Percentiles rank a stretch among this genome's conserved stretches.
Evolutionary conservation across 345 rosid species (phyloP).

Genomic region (Bretschneidera sinensis): DNA sequence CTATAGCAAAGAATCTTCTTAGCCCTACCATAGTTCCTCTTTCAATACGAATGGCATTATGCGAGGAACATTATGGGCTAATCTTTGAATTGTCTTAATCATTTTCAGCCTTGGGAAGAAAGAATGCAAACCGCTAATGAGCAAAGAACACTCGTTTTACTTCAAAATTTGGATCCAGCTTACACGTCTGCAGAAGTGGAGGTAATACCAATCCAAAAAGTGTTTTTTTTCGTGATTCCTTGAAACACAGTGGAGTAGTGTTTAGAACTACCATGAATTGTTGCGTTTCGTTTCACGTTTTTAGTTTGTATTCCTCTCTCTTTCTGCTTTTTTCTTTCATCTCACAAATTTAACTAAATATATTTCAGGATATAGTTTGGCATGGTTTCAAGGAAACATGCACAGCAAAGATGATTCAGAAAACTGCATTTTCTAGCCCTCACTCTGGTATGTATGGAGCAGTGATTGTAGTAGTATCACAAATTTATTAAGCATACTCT

Average conservation of each 20-base stretch:
- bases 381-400: slow-evolving; percentile 57
- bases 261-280: no score
- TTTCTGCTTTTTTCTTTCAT: slow-evolving; percentile 1
- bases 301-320: not conserved
- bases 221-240: slow-evolving; percentile 2
- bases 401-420: slow-evolving; percentile 59
- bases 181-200: slow-evolving; percentile 62
- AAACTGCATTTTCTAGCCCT: slow-evolving; percentile 40
- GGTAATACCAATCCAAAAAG: slow-evolving; percentile 35
- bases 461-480: not conserved
- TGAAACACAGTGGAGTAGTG: no score
- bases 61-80: slow-evolving; percentile 3
- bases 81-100: slow-evolving; percentile 14
- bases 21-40: no score
- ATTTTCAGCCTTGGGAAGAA: slow-evolving; percentile 72
- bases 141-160: slow-evolving; percentile 55
- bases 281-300: no score
- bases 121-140: slow-evolving; percentile 46
- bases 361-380: slow-evolving; percentile 58
- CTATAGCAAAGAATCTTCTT: no score
- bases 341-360: slow-evolving; percentile 6
- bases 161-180: slow-evolving; percentile 70
- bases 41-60: no score
- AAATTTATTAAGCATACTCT: not conserved
- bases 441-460: slow-evolving; percentile 44